Evolutionary conservation across 2,329 filamentous ascomycete species (phyloP), one percentile per base, ranked within the genome.

Genomic region (Aspergillus amoenus): DNA sequence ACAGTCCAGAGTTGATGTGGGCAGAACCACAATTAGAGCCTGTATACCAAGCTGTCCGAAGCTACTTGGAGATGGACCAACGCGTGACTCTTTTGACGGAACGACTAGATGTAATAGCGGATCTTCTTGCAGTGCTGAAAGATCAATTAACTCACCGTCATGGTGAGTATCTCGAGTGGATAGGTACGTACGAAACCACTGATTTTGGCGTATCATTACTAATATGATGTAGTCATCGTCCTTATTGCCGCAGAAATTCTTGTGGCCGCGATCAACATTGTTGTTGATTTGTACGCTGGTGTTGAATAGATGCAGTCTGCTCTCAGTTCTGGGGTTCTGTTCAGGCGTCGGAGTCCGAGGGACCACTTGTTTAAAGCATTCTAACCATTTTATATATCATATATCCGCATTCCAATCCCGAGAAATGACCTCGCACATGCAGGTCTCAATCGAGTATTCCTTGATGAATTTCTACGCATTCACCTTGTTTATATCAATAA

Each of bases 1-100:
- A 99, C 73, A 96, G 93, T 9, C 94, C 94, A 0, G 94, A 99
- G 77, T 83, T 99, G 42, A 97, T 99, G 83, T 99, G 94, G 94
- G 90, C 93, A 32, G 94, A 99, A 76, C 94, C 94, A 8, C 93
- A 97, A 74, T 83, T 99, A 6, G 94, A 99, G 70, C 94, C 94
- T 5, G 89, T 99, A 27, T 99, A 99, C 73, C 90, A 95, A 73
- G 94, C 94, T 54, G 94, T 97, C 43, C 83, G 94, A 56, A 94
- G 89, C 71, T 99, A 99, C 73, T 81, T 99, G 18, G 94, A 99
- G 79, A 97, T 99, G 90, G 94, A 97, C 74, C 94, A 97, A 79
- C 82, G 94, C 56, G 93, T 97, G 12, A 86, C 87, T 22, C 80
- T 99, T 40, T 78, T 99, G 69, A 97, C 91, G 11, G 93, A 97